Evolutionary conservation across 2,329 filamentous ascomycete genomes (phyloP), one percentile per base, ranked within the genome.

Genomic region (Colletotrichum simmondsii): DNA sequence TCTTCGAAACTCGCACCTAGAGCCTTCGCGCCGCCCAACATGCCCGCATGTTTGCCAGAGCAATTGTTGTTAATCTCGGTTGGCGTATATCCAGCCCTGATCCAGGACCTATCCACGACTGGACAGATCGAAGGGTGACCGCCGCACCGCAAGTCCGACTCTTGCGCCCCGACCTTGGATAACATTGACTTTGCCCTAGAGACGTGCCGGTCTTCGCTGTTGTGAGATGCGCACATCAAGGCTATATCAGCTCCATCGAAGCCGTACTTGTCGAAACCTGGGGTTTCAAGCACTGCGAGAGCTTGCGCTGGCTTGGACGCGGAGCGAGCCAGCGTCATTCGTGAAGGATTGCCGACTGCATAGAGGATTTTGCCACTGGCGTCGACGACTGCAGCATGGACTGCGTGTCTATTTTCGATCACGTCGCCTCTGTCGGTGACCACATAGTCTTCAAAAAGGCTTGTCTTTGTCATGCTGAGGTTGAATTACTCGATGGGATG

Each of bases 141-240:
- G 0, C 86, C 85, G 57, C 86, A 87, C 3, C 78, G 77, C 3
- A 87, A 77, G 65, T 86, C 77, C 1, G 63, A 54, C 68, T 87
- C 84, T 0, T 62, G 30, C 0, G 79, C 81, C 0, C 74, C 69
- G 2, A 80, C 77, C 60, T 81, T 84, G 5, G 22, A 72, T 5
- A 88, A 74, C 79, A 87, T 87, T 0, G 19, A 53, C 6, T 73
- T 76, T 2, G 84, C 82, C 2, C 83, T 83, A 0, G 69, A 14
- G 30, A 86, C 75, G 65, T 87, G 86, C 12, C 78, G 72, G 0
- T 82, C 79, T 74, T 88, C 85, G 65, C 82, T 83, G 73, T 75
- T 87, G 71, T 88, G 85, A 0, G 85, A 87, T 3, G 85, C 84
- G 69, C 86, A 87, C 79, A 85, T 84, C 1, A 87, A 76, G 0